phyloP scores from a whole-genome alignment of 139 green algal species.

The Tetradesmus obliquus region DNA sequence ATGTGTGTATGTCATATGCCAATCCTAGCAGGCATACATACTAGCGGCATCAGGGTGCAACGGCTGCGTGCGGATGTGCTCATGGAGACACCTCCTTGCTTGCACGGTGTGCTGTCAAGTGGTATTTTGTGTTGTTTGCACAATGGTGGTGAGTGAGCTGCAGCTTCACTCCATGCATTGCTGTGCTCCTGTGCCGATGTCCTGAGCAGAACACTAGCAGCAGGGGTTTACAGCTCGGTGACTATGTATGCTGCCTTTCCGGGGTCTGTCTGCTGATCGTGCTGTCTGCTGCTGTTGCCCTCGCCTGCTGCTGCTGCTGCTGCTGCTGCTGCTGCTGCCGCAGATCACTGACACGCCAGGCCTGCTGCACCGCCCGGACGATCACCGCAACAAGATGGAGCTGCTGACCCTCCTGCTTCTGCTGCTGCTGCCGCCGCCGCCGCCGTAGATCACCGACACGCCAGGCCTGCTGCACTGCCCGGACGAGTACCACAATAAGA shows the following conservation, averaged over 20 bases:
- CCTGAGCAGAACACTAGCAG: too few relatives aligned
- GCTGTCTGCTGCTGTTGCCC: too few relatives aligned
- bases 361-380: slow-evolving; percentile 82
- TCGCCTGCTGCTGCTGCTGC: neutral
- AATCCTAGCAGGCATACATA: neutral
- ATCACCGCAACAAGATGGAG: slow-evolving; percentile 96
- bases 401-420: slow-evolving; percentile 88
- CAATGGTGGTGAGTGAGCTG: too few relatives aligned
- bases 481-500: slow-evolving; percentile 91
- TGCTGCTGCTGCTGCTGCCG: neutral
- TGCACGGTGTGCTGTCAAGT: too few relatives aligned
- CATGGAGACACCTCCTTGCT: too few relatives aligned
- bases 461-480: slow-evolving; percentile 88
- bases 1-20: neutral
- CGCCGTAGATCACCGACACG: slow-evolving; percentile 91
- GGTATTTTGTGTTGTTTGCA: too few relatives aligned
- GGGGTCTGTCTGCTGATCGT: too few relatives aligned
- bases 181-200: too few relatives aligned
- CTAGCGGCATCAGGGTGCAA: neutral
- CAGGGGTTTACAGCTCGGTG: too few relatives aligned
- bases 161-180: too few relatives aligned
- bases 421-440: slow-evolving; percentile 57
- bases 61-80: too few relatives aligned
- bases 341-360: slow-evolving; percentile 97
- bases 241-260: too few relatives aligned